Conservation (phyloP, 2,329 filamentous ascomycete species). For the Trichoderma semiorbis region DNA sequence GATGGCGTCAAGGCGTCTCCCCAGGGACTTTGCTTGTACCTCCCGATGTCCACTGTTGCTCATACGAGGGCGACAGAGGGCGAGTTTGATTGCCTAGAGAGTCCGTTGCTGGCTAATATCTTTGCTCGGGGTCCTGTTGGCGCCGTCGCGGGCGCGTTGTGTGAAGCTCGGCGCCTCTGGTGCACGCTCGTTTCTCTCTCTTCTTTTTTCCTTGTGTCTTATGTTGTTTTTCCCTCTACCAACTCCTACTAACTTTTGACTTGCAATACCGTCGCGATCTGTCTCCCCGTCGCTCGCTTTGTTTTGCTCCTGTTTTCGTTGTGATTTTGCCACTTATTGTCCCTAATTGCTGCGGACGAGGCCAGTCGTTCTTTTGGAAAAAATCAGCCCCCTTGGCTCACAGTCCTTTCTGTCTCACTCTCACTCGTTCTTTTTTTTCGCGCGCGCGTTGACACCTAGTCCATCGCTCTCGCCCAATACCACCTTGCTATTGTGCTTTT, state of each 20-base stretch:
- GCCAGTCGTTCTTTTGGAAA: neutral
- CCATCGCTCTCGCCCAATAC: slow-evolving; percentile 2
- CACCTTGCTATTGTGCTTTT: neutral
- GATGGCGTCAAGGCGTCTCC: slow-evolving; percentile 1
- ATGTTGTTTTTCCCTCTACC: neutral
- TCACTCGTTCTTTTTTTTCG: neutral
- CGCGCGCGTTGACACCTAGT: neutral
- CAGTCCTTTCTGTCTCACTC: neutral
- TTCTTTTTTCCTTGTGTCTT: neutral
- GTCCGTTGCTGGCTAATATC: neutral
- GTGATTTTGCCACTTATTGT: neutral
- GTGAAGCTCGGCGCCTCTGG: neutral
- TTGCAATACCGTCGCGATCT: neutral
- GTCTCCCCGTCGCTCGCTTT: neutral
- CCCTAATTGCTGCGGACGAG: neutral
- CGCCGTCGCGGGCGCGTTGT: slow-evolving; percentile 1
- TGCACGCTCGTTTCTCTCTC: neutral
- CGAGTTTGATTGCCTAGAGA: neutral
- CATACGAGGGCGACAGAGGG: neutral
- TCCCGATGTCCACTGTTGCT: neutral
- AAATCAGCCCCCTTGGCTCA: neutral
- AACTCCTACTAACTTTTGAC: neutral
- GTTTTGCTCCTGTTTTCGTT: neutral
- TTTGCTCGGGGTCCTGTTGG: neutral
- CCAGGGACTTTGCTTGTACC: neutral